A percentile compares a stretch with the other conserved stretches of the same genome.
Conservation (phyloP, 1,284 basidiomycete genomes). For the Sporisorium exsertum region DNA sequence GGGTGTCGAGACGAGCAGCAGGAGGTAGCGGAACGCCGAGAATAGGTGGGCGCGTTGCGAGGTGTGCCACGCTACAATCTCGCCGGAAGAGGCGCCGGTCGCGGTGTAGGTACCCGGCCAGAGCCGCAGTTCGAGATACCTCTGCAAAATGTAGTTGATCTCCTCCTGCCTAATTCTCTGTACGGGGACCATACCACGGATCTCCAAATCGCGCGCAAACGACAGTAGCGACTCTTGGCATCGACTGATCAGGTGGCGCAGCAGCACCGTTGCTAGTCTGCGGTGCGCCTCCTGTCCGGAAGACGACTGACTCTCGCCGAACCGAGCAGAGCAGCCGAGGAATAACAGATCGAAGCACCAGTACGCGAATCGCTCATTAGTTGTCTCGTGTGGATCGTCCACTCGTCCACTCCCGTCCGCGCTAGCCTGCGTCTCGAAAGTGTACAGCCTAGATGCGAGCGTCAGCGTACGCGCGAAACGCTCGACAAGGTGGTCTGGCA, state of each 20-base stretch:
- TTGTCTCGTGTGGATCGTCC: constrained; percentile 70
- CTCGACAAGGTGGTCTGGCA: constrained; percentile 80
- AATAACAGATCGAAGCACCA: constrained; percentile 94
- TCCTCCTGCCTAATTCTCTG: constrained; percentile 82
- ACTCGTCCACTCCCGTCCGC: constrained; percentile 48
- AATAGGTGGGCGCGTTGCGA: constrained; percentile 38
- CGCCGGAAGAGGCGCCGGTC: not conserved
- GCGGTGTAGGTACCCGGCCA: constrained; percentile 16
- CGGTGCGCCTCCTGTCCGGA: constrained; percentile 1
- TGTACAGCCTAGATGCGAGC: constrained; percentile 80
- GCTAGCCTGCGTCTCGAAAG: constrained; percentile 21
- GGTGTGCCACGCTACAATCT: constrained; percentile 7
- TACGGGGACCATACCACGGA: constrained; percentile 76
- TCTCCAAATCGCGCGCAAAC: constrained; percentile 83
- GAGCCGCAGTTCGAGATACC: constrained; percentile 34
- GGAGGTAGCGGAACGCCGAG: constrained; percentile 26
- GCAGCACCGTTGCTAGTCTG: constrained; percentile 18
- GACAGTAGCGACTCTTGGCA: constrained; percentile 77
- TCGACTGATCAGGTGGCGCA: constrained; percentile 70
- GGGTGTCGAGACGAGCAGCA: constrained; percentile 20
- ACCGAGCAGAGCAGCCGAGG: constrained; percentile 75
- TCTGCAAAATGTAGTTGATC: constrained; percentile 79
- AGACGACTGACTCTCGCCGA: constrained; percentile 3
- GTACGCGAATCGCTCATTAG: constrained; percentile 86
- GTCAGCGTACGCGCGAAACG: constrained; percentile 80